phyloP scores from a whole-genome alignment of 202 grass and related monocot species.

The Elaeis oleifera region DNA sequence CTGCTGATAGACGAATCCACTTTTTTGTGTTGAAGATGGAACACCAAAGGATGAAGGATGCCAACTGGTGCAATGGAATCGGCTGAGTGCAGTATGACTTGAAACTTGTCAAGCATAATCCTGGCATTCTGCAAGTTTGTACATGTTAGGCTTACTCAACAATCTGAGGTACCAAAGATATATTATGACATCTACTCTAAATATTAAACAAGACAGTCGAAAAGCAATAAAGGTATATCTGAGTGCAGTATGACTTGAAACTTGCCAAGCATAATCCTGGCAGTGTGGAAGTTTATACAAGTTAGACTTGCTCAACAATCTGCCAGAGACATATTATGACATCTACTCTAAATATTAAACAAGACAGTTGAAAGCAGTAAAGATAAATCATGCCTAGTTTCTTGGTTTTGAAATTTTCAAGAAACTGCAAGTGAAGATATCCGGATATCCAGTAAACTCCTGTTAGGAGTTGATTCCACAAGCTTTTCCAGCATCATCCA shows the following conservation, averaged over 20 bases:
- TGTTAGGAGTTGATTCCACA: too few relatives aligned
- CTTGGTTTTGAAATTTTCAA: too few relatives aligned
- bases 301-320: neutral
- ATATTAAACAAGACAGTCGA: too few relatives aligned
- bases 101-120: constrained; percentile 76
- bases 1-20: constrained; percentile 26
- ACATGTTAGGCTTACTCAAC: neutral
- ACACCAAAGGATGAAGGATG: constrained; percentile 70
- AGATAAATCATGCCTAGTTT: too few relatives aligned
- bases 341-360: too few relatives aligned
- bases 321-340: too few relatives aligned
- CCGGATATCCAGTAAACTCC: too few relatives aligned
- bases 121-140: constrained; percentile 59
- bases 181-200: too few relatives aligned
- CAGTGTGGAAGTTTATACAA: constrained; percentile 45
- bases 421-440: too few relatives aligned
- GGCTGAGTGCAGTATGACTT: constrained; percentile 69
- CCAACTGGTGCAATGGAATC: constrained; percentile 88
- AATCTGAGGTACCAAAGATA: too few relatives aligned
- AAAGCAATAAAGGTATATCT: neutral
- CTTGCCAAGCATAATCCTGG: constrained; percentile 77
- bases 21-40: constrained; percentile 67
- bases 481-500: too few relatives aligned
- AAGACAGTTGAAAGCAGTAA: too few relatives aligned
- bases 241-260: constrained; percentile 71